phyloP scores from a whole-genome alignment of 306 rosid genomes.

The Cicer pinnatifidum region DNA sequence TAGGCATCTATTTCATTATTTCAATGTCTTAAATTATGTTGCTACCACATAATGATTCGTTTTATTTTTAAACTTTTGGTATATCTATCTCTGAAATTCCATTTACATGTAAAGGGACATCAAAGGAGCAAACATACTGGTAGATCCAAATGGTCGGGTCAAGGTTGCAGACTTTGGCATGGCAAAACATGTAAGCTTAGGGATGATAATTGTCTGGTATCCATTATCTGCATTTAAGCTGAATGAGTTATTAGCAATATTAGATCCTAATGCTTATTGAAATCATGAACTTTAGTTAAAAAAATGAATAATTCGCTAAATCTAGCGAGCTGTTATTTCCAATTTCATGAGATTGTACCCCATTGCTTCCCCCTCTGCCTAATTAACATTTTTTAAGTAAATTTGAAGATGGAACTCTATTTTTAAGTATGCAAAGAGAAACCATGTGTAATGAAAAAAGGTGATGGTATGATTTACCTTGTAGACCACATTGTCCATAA shows the following conservation, averaged over 20 bases:
- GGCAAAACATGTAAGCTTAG: slow-evolving; percentile 95
- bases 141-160: slow-evolving; percentile 92
- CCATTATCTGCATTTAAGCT: slow-evolving; percentile 36
- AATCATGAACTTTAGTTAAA: slow-evolving; percentile 35
- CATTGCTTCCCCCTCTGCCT: neutral
- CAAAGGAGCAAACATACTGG: slow-evolving; percentile 97
- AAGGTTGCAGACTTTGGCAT: slow-evolving; percentile 99
- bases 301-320: slow-evolving; percentile 10
- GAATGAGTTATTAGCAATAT: slow-evolving; percentile 31
- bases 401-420: neutral
- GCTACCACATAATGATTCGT: slow-evolving; percentile 29
- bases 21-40: slow-evolving; percentile 32
- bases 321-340: slow-evolving; percentile 20
- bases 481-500: slow-evolving; percentile 32
- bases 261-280: slow-evolving; percentile 12
- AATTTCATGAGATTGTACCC: slow-evolving; percentile 1
- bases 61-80: slow-evolving; percentile 5
- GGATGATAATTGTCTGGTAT: slow-evolving; percentile 28
- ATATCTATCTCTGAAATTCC: slow-evolving; percentile 39
- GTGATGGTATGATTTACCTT: slow-evolving; percentile 31
- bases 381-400: neutral
- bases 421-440: slow-evolving; percentile 24
- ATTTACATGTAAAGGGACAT: slow-evolving; percentile 74
- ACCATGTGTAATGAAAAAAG: neutral
- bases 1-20: slow-evolving; percentile 40